A percentile compares a stretch with the other conserved stretches of the same genome.
These are phyloP conservation scores for Scutellaria galericulata DNA, from an alignment of 257 asterid genomes.

Conservation along the genomic window DNA sequence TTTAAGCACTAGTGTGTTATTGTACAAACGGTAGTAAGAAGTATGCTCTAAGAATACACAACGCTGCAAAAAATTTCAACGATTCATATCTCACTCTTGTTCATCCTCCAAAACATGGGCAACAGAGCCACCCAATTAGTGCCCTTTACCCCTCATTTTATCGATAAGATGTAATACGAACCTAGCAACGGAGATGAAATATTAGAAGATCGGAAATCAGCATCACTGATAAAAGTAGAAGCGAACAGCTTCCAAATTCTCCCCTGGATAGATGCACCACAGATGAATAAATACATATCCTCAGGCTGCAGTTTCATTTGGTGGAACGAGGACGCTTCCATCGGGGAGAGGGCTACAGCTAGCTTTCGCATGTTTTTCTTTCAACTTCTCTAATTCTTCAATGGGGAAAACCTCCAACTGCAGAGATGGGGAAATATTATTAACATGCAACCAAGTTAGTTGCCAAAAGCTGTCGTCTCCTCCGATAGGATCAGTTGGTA, in stretches of 20 bases:
- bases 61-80: constrained; percentile 38
- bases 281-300: constrained; percentile 25
- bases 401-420: constrained; percentile 69
- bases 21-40: constrained; percentile 41
- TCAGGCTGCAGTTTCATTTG: constrained; percentile 66
- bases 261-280: constrained; percentile 1
- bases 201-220: background rate
- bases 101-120: constrained; percentile 31
- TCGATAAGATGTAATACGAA: background rate
- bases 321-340: constrained; percentile 61
- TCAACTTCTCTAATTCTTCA: constrained; percentile 66
- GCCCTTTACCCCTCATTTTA: constrained; percentile 25
- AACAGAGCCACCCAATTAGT: constrained; percentile 23
- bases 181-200: background rate
- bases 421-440: constrained; percentile 69
- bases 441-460: constrained; percentile 79
- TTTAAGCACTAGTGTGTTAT: constrained; percentile 38
- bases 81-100: constrained; percentile 7
- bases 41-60: constrained; percentile 34
- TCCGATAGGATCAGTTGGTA: constrained; percentile 59
- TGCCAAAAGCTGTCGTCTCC: constrained; percentile 86
- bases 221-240: constrained; percentile 16
- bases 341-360: constrained; percentile 57
- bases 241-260: background rate
- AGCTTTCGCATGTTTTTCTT: constrained; percentile 47